phyloP scores from a whole-genome alignment of 2,329 filamentous ascomycete genomes.

The Knufia fluminis region DNA sequence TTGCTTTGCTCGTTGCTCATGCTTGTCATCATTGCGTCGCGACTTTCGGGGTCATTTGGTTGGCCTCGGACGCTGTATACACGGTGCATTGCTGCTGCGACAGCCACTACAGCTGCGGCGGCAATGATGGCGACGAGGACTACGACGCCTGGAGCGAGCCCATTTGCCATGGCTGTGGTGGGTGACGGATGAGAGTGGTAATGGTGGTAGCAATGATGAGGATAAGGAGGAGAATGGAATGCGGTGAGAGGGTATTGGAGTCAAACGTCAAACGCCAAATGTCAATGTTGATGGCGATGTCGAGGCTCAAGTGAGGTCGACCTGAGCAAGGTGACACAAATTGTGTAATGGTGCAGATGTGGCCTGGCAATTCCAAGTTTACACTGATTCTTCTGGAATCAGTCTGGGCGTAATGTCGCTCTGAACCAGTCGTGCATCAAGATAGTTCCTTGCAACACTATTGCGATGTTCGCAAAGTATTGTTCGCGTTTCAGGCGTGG shows the following conservation, averaged over 20 bases:
- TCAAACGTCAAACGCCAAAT: too few relatives aligned
- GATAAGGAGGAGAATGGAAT: too few relatives aligned
- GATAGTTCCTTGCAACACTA: not conserved
- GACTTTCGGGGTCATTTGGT: not conserved
- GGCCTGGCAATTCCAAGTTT: too few relatives aligned
- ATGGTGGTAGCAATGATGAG: too few relatives aligned
- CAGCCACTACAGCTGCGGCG: not conserved
- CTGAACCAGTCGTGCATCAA: too few relatives aligned
- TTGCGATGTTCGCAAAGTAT: not conserved
- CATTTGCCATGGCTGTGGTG: not conserved
- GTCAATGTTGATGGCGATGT: too few relatives aligned
- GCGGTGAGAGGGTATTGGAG: too few relatives aligned
- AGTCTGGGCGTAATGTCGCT: too few relatives aligned
- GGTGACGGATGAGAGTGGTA: not conserved
- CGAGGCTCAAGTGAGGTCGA: too few relatives aligned
- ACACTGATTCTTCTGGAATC: too few relatives aligned
- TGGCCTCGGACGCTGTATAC: not conserved
- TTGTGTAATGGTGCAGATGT: too few relatives aligned
- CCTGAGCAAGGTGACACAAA: too few relatives aligned
- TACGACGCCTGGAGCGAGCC: conserved; percentile 1
- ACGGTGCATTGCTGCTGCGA: conserved; percentile 5
- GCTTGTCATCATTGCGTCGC: conserved; percentile 1
- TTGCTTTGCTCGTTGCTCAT: conserved; percentile 5
- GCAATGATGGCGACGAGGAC: conserved; percentile 7
- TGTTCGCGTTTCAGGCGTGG: not conserved